phyloP scores from a whole-genome alignment of 768 basidiomycete species.

The Pisolithus albus region DNA sequence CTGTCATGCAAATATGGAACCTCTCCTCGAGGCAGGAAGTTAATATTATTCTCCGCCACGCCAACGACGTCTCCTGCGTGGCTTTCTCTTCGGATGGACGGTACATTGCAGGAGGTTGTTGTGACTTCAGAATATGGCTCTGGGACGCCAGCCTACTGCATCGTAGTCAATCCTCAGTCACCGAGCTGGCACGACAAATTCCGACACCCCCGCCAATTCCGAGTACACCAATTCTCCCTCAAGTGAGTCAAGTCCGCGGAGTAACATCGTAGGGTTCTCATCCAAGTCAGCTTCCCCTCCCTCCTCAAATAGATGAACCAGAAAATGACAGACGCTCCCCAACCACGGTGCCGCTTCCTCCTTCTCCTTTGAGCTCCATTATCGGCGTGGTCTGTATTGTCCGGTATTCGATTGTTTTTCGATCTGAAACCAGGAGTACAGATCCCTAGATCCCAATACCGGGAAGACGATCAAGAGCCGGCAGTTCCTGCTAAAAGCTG shows the following conservation, averaged over 20 bases:
- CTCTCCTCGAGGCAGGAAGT: slow-evolving; percentile 15
- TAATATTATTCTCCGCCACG: slow-evolving; percentile 18
- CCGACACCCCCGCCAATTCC: slow-evolving; percentile 2
- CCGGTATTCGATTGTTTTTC: neutral
- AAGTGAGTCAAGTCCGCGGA: slow-evolving; percentile 5
- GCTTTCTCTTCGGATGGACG: slow-evolving; percentile 27
- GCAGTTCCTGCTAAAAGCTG: neutral
- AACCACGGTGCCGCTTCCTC: slow-evolving; percentile 17
- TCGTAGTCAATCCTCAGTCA: neutral
- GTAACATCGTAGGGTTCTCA: neutral
- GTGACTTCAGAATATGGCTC: slow-evolving; percentile 24
- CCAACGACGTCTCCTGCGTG: slow-evolving; percentile 26
- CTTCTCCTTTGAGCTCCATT: slow-evolving; percentile 17
- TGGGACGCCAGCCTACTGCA: slow-evolving; percentile 21
- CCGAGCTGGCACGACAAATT: slow-evolving; percentile 7
- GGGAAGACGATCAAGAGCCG: neutral
- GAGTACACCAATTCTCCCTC: neutral
- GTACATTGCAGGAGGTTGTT: slow-evolving; percentile 21
- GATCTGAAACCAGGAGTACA: slow-evolving; percentile 1
- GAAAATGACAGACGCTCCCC: slow-evolving; percentile 4
- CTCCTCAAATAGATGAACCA: neutral
- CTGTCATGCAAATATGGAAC: slow-evolving; percentile 26
- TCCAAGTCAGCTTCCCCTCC: neutral
- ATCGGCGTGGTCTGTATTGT: slow-evolving; percentile 14
- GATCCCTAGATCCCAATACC: slow-evolving; percentile 10